Conservation (phyloP, 495 filamentous ascomycete genomes). For the Choiromyces venosus region DNA sequence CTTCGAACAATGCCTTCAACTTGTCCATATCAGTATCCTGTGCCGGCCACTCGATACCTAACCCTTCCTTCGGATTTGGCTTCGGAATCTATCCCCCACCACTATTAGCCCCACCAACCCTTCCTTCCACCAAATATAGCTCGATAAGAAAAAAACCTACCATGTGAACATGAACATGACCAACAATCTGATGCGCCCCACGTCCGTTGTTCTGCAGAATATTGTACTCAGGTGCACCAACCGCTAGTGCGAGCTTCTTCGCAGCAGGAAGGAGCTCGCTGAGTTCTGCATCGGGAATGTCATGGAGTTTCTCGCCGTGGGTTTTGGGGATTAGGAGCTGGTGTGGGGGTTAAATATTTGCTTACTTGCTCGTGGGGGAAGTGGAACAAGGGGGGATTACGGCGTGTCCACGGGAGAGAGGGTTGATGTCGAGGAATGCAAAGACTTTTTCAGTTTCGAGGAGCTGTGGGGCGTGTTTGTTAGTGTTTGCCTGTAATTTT, state of each 20-base stretch:
- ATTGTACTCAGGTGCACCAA: slow-evolving; percentile 76
- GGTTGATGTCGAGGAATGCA: slow-evolving; percentile 94
- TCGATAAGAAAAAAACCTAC: slow-evolving; percentile 47
- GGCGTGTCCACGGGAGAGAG: slow-evolving; percentile 75
- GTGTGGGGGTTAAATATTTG: slow-evolving; percentile 5
- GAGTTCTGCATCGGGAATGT: slow-evolving; percentile 88
- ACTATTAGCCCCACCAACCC: not conserved
- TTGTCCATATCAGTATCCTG: slow-evolving; percentile 73
- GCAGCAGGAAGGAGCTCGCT: slow-evolving; percentile 79
- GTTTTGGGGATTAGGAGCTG: slow-evolving; percentile 95
- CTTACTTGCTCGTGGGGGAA: not conserved
- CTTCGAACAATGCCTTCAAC: slow-evolving; percentile 71
- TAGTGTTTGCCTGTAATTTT: not conserved
- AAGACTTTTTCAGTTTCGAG: slow-evolving; percentile 88
- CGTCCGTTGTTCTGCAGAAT: slow-evolving; percentile 94
- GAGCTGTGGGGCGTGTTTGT: slow-evolving; percentile 47
- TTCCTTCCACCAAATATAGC: not conserved
- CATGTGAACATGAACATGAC: slow-evolving; percentile 96
- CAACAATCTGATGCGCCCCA: slow-evolving; percentile 89
- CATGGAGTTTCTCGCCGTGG: slow-evolving; percentile 86
- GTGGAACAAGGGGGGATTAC: slow-evolving; percentile 46
- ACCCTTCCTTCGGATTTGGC: slow-evolving; percentile 75
- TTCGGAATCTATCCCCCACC: slow-evolving; percentile 71
- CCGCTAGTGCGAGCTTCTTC: slow-evolving; percentile 76
- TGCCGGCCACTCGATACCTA: slow-evolving; percentile 74